Conservation (phyloP, 768 basidiomycete species). For the Tubosaeta sp. region DNA sequence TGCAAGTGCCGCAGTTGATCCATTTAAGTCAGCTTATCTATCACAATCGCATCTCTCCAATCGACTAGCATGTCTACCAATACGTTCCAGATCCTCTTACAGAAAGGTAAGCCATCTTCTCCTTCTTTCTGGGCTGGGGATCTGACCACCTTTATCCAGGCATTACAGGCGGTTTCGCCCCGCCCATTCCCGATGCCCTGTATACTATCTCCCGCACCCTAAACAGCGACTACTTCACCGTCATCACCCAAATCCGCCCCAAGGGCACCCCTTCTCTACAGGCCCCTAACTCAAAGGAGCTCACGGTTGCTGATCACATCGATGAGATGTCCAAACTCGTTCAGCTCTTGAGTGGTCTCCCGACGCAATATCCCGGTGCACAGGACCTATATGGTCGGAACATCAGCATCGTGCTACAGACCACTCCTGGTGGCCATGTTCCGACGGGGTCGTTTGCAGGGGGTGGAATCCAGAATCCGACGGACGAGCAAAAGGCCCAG, state of each 20-base stretch:
- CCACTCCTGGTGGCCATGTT: slow-evolving; percentile 40
- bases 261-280: slow-evolving; percentile 42
- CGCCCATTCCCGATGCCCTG: slow-evolving; percentile 57
- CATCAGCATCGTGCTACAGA: slow-evolving; percentile 59
- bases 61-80: slow-evolving; percentile 15
- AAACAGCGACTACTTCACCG: slow-evolving; percentile 35
- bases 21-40: not conserved
- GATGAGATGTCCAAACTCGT: slow-evolving; percentile 39
- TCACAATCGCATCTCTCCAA: not conserved
- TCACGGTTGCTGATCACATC: slow-evolving; percentile 29
- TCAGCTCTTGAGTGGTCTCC: slow-evolving; percentile 50
- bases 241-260: slow-evolving; percentile 46
- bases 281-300: slow-evolving; percentile 46
- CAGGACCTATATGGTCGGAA: slow-evolving; percentile 72
- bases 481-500: slow-evolving; percentile 57
- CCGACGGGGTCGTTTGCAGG: slow-evolving; percentile 59
- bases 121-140: not conserved
- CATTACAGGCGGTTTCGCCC: slow-evolving; percentile 72
- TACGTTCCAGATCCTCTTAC: slow-evolving; percentile 31
- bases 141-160: slow-evolving; percentile 39
- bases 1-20: not conserved
- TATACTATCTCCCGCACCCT: slow-evolving; percentile 44
- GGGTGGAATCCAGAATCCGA: slow-evolving; percentile 42
- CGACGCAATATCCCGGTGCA: slow-evolving; percentile 40
- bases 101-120: slow-evolving; percentile 43